Base-by-base conservation (phyloP, 163 green algal genomes). In the Scenedesmus sp. region DNA sequence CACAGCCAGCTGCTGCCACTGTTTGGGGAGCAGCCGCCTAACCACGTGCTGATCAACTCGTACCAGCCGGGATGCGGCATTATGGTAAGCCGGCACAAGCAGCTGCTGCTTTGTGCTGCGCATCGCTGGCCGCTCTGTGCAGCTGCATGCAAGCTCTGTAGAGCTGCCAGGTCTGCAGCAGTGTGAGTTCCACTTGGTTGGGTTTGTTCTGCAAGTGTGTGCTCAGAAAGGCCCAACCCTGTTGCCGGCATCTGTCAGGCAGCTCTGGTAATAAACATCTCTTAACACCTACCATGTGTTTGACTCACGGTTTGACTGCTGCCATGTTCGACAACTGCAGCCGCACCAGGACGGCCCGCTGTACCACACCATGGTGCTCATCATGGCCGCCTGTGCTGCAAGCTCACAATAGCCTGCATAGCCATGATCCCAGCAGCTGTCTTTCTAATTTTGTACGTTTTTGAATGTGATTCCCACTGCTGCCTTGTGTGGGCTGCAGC, bases 21-120 rank as follows among this genome's bases (percentile, higher is more conserved):
- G 81, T 88, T 90, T 54, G 89, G 70, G 20, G 93, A 93, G 70
- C 84, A 91, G 3, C 16, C 10, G 6, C 77, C 91, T 2, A 98
- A 98, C 82, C 96, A 98, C 76, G 96, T 98, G 73, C 94, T 98
- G 5, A 92, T 98, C 57, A 98, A 98, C 73, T 90, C 91, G 0
- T 98, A 98, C 90, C 52, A 87, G n/a, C 95, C 97, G 9, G 97
- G 97, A 0, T 92, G 97, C 62, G 97, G 97, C 77, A 98, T 98
- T 73, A 92, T 98, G 94, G 95, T 96, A 74, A 64, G 94, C 34
- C 13, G 46, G 1, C 26, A 86, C 20, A 12, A 73, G 87, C 46
- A 57, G 34, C 76, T n/a, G 76, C 26, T n/a, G 34, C 34, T 59
- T 70, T 70, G 62, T 70, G 62, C 62, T 70, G 62, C 62, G 12